Conservation (phyloP, 1,284 basidiomycete genomes). For the Wolfiporia cocos region DNA sequence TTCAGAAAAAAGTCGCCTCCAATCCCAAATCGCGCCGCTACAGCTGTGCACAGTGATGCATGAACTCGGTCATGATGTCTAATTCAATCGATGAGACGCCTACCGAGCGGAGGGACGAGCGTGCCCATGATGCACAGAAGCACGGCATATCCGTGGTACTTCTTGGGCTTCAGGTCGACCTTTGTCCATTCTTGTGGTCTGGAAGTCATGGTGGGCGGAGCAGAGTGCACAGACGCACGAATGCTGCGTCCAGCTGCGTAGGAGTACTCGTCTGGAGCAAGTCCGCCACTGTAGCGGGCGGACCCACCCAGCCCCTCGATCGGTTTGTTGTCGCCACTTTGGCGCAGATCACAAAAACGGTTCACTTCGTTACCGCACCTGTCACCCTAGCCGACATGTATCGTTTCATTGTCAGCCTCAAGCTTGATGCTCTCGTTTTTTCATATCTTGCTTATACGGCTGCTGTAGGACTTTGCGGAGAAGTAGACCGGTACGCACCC, state of each 20-base stretch:
- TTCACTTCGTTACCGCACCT: no score
- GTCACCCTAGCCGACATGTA: no score
- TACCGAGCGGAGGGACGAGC: slow-evolving; percentile 84
- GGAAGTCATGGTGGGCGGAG: slow-evolving; percentile 2
- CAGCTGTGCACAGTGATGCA: slow-evolving; percentile 47
- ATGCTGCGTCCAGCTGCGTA: no score
- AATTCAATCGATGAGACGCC: slow-evolving; percentile 18
- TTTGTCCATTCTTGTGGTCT: slow-evolving; percentile 34
- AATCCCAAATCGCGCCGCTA: slow-evolving; percentile 92
- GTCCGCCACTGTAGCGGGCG: no score
- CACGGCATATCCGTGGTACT: slow-evolving; percentile 80
- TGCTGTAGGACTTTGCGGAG: no score
- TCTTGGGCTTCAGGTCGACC: slow-evolving; percentile 60
- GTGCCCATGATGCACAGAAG: slow-evolving; percentile 81
- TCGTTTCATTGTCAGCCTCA: no score
- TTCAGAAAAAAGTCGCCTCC: slow-evolving; percentile 94
- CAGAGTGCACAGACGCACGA: background rate
- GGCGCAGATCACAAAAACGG: no score
- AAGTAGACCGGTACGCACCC: no score
- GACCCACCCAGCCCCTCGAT: background rate
- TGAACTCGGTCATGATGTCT: slow-evolving; percentile 4
- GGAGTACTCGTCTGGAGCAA: no score
- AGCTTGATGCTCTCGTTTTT: no score
- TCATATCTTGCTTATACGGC: no score
- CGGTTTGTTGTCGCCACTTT: slow-evolving; percentile 1